Evolutionary conservation across 805 yeast species (phyloP).

Genomic region (Saccharomycopsis schoenii): DNA sequence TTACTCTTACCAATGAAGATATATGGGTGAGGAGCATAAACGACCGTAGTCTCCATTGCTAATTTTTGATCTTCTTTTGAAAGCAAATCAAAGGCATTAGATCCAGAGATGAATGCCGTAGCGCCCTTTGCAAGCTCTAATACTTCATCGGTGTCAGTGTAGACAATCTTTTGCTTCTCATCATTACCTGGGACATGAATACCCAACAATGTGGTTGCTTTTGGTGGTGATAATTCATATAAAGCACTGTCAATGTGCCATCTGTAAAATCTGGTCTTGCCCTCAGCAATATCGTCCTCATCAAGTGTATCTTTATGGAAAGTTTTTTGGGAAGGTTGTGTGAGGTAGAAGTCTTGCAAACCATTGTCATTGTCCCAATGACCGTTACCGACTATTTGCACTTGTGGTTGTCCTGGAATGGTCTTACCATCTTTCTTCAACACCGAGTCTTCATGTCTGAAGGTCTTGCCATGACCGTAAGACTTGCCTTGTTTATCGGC

Average conservation of each 20-base stretch:
- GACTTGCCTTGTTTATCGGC: conserved; percentile 39
- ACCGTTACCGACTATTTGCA: conserved; percentile 81
- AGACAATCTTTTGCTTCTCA: conserved; percentile 54
- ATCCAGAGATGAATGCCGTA: conserved; percentile 84
- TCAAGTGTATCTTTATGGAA: conserved; percentile 65
- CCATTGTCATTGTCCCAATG: conserved; percentile 45
- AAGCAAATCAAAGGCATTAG: conserved; percentile 58
- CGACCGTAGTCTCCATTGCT: conserved; percentile 71
- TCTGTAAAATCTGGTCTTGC: conserved; percentile 74
- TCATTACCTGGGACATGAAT: conserved; percentile 64
- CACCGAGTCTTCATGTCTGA: conserved; percentile 55
- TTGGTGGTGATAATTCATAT: conserved; percentile 78
- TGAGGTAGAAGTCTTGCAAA: conserved; percentile 44
- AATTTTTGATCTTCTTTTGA: conserved; percentile 61
- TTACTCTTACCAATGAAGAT: conserved; percentile 71
- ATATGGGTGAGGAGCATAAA: conserved; percentile 89
- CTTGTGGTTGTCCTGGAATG: conserved; percentile 79
- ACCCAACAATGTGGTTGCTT: conserved; percentile 76
- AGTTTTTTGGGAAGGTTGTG: conserved; percentile 76
- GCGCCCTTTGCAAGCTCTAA: conserved; percentile 73
- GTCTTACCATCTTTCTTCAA: conserved; percentile 72
- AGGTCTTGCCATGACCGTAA: conserved; percentile 81
- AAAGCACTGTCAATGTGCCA: conserved; percentile 93
- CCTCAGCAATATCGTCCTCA: conserved; percentile 47
- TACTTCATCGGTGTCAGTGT: conserved; percentile 56